Conservation (phyloP, 2,329 filamentous ascomycete species). For the Cladosporium sp. region DNA sequence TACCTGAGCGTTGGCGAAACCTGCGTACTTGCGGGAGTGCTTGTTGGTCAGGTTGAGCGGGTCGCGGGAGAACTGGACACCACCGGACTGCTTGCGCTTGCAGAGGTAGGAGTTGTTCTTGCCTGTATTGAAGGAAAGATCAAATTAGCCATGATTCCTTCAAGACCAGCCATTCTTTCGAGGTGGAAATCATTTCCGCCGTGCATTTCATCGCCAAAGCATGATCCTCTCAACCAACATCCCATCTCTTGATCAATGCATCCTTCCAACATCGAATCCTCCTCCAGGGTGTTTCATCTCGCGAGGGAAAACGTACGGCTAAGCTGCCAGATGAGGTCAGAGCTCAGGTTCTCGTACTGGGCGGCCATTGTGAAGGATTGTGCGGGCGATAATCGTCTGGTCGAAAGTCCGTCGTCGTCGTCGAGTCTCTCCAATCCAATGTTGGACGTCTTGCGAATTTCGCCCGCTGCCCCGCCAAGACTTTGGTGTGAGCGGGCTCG, state of each 20-base stretch:
- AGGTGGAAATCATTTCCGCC: too few species aligned
- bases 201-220: background rate
- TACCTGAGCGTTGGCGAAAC: slow-evolving; percentile 82
- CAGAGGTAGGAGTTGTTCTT: slow-evolving; percentile 84
- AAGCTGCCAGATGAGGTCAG: slow-evolving; percentile 91
- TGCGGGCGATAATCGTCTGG: slow-evolving; percentile 10
- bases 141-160: background rate
- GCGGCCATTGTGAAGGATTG: slow-evolving; percentile 42
- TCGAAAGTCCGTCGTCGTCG: slow-evolving; percentile 9
- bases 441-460: too few species aligned
- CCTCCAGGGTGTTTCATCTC: background rate
- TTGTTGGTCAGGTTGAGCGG: slow-evolving; percentile 89
- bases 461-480: background rate
- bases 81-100: slow-evolving; percentile 75
- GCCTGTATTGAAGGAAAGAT: slow-evolving; percentile 49
- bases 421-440: background rate
- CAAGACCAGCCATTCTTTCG: background rate
- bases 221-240: background rate
- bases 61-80: slow-evolving; percentile 87
- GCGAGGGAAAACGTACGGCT: slow-evolving; percentile 65
- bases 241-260: background rate
- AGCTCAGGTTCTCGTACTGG: slow-evolving; percentile 61
- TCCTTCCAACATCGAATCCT: background rate
- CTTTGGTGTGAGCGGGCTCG: background rate
- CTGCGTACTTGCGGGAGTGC: slow-evolving; percentile 89